phyloP scores from a whole-genome alignment of 1,284 basidiomycete species.

The Porodaedalea pini region DNA sequence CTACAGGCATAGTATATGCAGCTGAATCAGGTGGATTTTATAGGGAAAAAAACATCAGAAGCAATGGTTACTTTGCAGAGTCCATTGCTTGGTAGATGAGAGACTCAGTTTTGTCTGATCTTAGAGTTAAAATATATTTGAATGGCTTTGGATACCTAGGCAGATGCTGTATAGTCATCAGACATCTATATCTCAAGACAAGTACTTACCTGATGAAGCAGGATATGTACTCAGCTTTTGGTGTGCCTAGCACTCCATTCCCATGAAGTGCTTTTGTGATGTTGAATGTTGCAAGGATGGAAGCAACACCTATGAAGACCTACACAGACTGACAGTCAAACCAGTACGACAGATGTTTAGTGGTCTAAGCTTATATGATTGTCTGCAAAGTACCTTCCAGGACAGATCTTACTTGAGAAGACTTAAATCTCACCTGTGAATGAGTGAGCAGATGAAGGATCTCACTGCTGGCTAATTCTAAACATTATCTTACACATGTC shows the following conservation, averaged over 20 bases:
- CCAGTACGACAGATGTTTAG: too few species aligned
- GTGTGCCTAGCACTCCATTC: constrained; percentile 15
- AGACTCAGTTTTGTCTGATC: too few species aligned
- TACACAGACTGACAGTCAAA: too few species aligned
- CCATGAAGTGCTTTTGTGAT: constrained; percentile 20
- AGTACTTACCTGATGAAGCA: constrained; percentile 12
- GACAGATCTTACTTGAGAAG: constrained; percentile 6
- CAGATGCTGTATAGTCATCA: too few species aligned
- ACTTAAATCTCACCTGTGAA: not conserved
- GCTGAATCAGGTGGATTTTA: too few species aligned
- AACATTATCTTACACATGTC: constrained; percentile 7
- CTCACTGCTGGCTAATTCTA: constrained; percentile 11
- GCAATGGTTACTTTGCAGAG: too few species aligned
- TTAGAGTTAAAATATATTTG: too few species aligned
- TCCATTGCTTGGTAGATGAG: too few species aligned
- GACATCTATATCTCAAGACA: too few species aligned
- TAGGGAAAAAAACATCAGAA: too few species aligned
- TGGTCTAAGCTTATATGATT: not conserved
- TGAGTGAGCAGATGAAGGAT: not conserved
- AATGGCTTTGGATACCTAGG: too few species aligned
- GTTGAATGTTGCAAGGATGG: constrained; percentile 22
- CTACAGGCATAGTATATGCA: too few species aligned
- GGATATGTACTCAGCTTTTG: not conserved
- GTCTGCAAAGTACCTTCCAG: constrained; percentile 11
- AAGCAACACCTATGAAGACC: constrained; percentile 13